Evolutionary conservation across 208 protist genomes (phyloP).

Genomic region (Kentomonas sorsogonicus): DNA sequence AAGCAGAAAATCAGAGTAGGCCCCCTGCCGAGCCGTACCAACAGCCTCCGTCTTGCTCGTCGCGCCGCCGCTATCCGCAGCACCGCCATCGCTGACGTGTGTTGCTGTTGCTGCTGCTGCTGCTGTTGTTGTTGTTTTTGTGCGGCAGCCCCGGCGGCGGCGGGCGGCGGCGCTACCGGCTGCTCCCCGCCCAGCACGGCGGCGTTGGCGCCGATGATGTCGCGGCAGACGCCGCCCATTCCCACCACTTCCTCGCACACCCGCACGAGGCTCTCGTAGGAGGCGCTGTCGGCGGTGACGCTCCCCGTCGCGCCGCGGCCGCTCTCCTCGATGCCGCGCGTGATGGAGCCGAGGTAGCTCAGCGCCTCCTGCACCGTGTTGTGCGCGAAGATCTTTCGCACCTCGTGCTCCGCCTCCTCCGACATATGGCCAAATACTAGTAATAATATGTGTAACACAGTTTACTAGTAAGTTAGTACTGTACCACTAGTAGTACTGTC

Average conservation of each 20-base stretch:
- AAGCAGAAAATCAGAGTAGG: too few species aligned
- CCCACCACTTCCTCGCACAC: constrained; percentile 53
- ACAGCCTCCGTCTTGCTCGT: too few species aligned
- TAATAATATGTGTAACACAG: too few species aligned
- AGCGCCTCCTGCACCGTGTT: constrained; percentile 52
- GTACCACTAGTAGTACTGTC: too few species aligned
- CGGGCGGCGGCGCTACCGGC: not conserved
- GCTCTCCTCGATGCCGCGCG: constrained; percentile 49
- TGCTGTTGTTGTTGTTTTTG: too few species aligned
- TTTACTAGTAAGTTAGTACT: too few species aligned
- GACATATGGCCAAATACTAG: too few species aligned
- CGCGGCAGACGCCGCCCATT: constrained; percentile 38
- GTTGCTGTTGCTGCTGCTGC: too few species aligned
- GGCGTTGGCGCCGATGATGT: constrained; percentile 28
- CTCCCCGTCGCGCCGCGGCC: constrained; percentile 23
- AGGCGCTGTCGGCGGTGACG: constrained; percentile 38
- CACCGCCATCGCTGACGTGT: too few species aligned
- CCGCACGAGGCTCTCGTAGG: constrained; percentile 45
- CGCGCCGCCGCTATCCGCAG: too few species aligned
- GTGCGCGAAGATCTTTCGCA: constrained; percentile 42
- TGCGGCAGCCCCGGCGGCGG: not conserved
- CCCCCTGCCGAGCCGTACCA: too few species aligned
- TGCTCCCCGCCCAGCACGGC: not conserved
- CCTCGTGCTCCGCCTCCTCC: constrained; percentile 57
- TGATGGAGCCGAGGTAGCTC: constrained; percentile 47